Evolutionary conservation across 208 protist genomes (phyloP).

Genomic region (Crithidia thermophila): DNA sequence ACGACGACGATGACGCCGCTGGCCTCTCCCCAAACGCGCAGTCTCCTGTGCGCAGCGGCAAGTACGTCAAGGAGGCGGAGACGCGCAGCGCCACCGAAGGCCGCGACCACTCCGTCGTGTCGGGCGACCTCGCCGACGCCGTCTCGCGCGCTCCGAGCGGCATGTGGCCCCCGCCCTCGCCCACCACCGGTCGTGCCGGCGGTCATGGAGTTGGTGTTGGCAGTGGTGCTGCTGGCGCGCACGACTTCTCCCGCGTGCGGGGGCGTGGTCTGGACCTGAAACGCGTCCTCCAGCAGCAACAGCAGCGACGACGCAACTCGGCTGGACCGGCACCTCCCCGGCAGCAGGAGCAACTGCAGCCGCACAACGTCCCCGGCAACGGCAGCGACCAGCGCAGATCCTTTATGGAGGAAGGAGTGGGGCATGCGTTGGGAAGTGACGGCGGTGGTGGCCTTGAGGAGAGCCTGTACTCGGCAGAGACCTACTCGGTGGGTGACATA

Average conservation of each 20-base stretch:
- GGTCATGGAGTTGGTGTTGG: neutral
- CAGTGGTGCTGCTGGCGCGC: neutral
- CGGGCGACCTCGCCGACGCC: constrained; percentile 21
- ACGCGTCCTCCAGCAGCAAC: constrained; percentile 28
- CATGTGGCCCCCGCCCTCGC: constrained; percentile 20
- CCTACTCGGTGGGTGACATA: neutral
- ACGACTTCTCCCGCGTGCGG: constrained; percentile 9
- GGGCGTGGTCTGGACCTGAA: constrained; percentile 21
- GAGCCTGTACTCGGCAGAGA: constrained; percentile 25
- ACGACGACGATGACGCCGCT: too few relatives aligned
- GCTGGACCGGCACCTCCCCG: neutral
- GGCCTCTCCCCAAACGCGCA: too few relatives aligned
- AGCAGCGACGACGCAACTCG: constrained; percentile 16
- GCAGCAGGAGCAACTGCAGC: neutral
- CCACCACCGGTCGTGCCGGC: neutral
- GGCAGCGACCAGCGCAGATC: too few relatives aligned
- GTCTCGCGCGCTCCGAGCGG: constrained; percentile 13
- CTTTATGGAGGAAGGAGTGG: too few relatives aligned
- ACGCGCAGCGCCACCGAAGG: neutral
- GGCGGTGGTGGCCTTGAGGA: constrained; percentile 4
- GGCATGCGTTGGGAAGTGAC: too few relatives aligned
- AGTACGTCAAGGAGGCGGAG: neutral
- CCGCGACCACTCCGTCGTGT: constrained; percentile 16
- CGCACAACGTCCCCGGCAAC: neutral
- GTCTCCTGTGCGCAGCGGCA: too few relatives aligned